Evolutionary conservation across 768 basidiomycete species (phyloP).

Genomic region (Naganishia vaughanmartiniae): DNA sequence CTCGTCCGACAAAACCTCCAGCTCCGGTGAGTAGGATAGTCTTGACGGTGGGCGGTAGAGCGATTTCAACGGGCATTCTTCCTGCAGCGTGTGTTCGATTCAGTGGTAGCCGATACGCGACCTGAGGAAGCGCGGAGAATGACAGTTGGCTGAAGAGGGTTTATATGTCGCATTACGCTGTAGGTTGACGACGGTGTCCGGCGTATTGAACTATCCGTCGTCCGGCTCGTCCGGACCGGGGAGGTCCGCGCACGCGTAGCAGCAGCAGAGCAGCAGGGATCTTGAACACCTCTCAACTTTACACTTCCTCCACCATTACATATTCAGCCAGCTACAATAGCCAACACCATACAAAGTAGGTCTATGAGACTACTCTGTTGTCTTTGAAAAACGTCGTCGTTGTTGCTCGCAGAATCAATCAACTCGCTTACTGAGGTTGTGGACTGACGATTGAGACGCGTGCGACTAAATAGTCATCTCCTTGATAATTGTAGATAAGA

Average conservation of each 20-base stretch:
- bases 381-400: too few relatives aligned
- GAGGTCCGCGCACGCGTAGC: neutral
- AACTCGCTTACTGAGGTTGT: too few relatives aligned
- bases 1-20: slow-evolving; percentile 51
- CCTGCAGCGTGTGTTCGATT: neutral
- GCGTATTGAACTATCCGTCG: neutral
- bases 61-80: slow-evolving; percentile 42
- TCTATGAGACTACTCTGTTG: too few relatives aligned
- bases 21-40: slow-evolving; percentile 51
- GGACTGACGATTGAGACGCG: too few relatives aligned
- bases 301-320: too few relatives aligned
- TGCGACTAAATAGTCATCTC: too few relatives aligned
- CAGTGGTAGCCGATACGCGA: neutral
- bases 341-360: too few relatives aligned
- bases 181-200: neutral
- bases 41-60: slow-evolving; percentile 48
- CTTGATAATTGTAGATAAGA: too few relatives aligned
- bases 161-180: neutral
- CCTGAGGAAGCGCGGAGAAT: neutral
- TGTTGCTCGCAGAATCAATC: too few relatives aligned
- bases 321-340: too few relatives aligned
- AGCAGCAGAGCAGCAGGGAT: too few relatives aligned
- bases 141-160: neutral
- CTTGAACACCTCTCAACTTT: too few relatives aligned
- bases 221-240: slow-evolving; percentile 5